Conservation (phyloP, 2,329 filamentous ascomycete genomes). For the Fusarium pseudocircinatum region DNA sequence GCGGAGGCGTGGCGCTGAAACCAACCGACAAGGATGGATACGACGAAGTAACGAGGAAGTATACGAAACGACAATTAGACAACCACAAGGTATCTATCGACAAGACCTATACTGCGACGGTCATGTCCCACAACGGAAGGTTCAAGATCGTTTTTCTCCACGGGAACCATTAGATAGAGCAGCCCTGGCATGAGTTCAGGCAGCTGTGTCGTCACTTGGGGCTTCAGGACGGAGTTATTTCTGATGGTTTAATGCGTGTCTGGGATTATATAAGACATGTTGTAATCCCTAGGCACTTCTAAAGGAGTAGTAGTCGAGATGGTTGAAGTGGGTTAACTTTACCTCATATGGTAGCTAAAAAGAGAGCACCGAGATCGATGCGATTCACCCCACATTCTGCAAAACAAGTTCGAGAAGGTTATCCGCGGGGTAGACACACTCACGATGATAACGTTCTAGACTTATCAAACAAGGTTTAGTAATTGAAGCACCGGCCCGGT, state of each 20-base stretch:
- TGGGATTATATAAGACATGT: not conserved
- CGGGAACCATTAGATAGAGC: slow-evolving; percentile 14
- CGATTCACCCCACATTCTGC: not conserved
- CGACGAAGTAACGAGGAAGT: slow-evolving; percentile 19
- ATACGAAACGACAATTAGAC: slow-evolving; percentile 9
- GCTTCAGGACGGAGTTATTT: not conserved
- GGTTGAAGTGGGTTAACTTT: not conserved
- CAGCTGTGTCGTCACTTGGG: not conserved
- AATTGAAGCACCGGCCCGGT: not conserved
- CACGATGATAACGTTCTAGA: not conserved
- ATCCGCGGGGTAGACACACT: not conserved
- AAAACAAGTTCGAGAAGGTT: not conserved
- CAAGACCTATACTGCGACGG: slow-evolving; percentile 19
- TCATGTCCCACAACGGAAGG: slow-evolving; percentile 31
- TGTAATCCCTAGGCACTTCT: not conserved
- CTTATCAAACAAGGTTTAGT: not conserved
- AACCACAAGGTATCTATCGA: slow-evolving; percentile 19
- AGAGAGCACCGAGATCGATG: not conserved
- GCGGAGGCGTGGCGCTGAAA: slow-evolving; percentile 17
- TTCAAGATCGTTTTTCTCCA: slow-evolving; percentile 16
- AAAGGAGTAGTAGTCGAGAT: not conserved
- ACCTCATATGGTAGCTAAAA: slow-evolving; percentile 1
- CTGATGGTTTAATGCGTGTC: too few relatives aligned
- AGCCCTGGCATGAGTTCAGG: not conserved
- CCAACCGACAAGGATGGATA: slow-evolving; percentile 33